Evolutionary conservation across 768 basidiomycete species (phyloP), one percentile per base, ranked within the genome.

Genomic region (Boletales sp.): DNA sequence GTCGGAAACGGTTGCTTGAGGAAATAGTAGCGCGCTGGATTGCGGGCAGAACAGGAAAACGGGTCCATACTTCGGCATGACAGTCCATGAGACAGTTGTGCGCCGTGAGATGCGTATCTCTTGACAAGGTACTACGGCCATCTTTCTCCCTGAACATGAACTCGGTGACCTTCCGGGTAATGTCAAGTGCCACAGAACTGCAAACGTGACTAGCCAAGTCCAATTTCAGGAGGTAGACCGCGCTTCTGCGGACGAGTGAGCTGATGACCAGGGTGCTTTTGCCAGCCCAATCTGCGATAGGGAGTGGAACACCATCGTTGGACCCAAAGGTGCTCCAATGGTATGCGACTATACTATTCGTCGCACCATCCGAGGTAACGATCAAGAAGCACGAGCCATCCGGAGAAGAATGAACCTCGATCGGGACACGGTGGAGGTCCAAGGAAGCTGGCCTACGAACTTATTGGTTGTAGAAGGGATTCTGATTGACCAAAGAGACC

Each of bases 301-400:
- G 59, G 1, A 81, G 56, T 3, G 43, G 17, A 8, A 77, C 70
- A 10, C 81, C 82, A 15, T 66, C 56, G 2, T 70, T 69, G 5
- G 78, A 75, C 10, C 83, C 83, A 52, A 84, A 84, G 2, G 78
- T 78, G 12, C 67, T 69, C 78, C 78, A 81, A 57, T 84, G 83
- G 56, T 77, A 80, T 6, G 74, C 74, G 3, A 64, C 65, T 10
- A 75, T 51, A 14, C 46, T 45, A 5, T 46, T 46, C 10, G 50
- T 50, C 18, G 57, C 41, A 12, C 59, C 62, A 32, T 63, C 49
- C 2, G 49, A 51, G 19, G 66, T 63, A 8, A 69, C 60, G 2
- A 65, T 48, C 31, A 82, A 33, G 39, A 83, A 68, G 55, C 80
- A 82, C 7, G 80, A 72, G 0, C 80, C 80, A 41, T 83, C 82